Base-by-base conservation (phyloP, 2,329 filamentous ascomycete genomes). In the Botrytis paeoniae region DNA sequence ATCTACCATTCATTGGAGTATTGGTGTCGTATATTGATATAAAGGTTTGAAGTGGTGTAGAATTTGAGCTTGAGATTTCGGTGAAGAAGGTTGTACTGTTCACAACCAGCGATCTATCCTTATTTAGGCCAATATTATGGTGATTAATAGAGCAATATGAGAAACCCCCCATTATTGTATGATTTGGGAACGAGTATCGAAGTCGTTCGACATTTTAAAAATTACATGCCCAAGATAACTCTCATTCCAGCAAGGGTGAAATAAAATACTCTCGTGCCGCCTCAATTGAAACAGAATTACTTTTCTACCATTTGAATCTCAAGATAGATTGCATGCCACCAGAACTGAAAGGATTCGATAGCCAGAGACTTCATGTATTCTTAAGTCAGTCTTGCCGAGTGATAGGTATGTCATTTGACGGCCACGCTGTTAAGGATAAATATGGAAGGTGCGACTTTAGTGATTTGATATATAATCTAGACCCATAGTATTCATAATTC, bases 111-210 rank as follows among this genome's bases (percentile, higher is more conserved):
- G 7, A 59, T 60, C 8, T n/a, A 61, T 8, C 6, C 6, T 12
- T 25, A 8, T 10, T 14, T 4, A 39, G 3, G 4, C 4, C 18
- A 22, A 32, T 32, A 29, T 8, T 57, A 18, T 4, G 16, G n/a
- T 29, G 3, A 32, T 57, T 18, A 2, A 3, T 18, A 3, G n/a
- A 29, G 14, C n/a, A 9, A 29, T 16, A 18, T 29, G 14, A 57
- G 7, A 57, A 3, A 16, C 1, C 12, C 35, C 39, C 14, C 7
- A 29, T n/a, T 7, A 18, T 32, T 29, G 8, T 2, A 22, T n/a
- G 0, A 39, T 14, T 12, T 66, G 9, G 14, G 1, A 16, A 39
- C 3, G 1, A 35, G 22, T 18, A 51, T 20, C 5, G 25, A 20
- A 8, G 4, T 7, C 4, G 7, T 39, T 5, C 6, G 6, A 29